phyloP scores from a whole-genome alignment of 1,139 yeast genomes.

The Pichia sp. region DNA sequence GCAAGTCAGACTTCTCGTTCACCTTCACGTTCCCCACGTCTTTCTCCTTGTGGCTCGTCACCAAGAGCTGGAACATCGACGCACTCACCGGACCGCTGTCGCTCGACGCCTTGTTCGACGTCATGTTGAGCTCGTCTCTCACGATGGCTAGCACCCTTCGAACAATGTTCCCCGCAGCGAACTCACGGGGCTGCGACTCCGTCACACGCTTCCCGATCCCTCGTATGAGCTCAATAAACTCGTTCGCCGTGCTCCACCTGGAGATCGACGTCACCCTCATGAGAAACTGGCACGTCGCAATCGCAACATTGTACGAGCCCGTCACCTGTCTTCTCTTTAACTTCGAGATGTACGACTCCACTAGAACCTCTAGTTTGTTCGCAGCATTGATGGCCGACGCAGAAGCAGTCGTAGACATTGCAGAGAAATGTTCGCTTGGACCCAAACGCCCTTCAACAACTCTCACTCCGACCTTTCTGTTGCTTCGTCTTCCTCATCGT shows the following conservation, averaged over 20 bases:
- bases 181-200: conserved; percentile 71
- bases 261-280: conserved; percentile 88
- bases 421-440: no score
- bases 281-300: conserved; percentile 80
- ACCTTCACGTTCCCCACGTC: conserved; percentile 16
- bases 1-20: conserved; percentile 46
- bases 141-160: conserved; percentile 84
- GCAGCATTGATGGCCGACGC: conserved; percentile 33
- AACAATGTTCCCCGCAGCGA: conserved; percentile 85
- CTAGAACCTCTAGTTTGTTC: conserved; percentile 32
- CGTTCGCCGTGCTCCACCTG: conserved; percentile 76
- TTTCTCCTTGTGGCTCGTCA: conserved; percentile 39
- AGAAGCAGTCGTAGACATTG: conserved; percentile 6
- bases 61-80: conserved; percentile 82
- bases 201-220: conserved; percentile 55
- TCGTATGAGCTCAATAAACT: conserved; percentile 67
- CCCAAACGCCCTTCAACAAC: no score
- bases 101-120: conserved; percentile 24
- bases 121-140: conserved; percentile 66
- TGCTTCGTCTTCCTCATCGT: neutral
- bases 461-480: no score
- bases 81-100: conserved; percentile 55
- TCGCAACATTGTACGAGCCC: conserved; percentile 75
- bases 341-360: conserved; percentile 40
- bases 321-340: conserved; percentile 70